Base-by-base conservation (phyloP, 2,329 filamentous ascomycete genomes). In the Talaromyces atroroseus region DNA sequence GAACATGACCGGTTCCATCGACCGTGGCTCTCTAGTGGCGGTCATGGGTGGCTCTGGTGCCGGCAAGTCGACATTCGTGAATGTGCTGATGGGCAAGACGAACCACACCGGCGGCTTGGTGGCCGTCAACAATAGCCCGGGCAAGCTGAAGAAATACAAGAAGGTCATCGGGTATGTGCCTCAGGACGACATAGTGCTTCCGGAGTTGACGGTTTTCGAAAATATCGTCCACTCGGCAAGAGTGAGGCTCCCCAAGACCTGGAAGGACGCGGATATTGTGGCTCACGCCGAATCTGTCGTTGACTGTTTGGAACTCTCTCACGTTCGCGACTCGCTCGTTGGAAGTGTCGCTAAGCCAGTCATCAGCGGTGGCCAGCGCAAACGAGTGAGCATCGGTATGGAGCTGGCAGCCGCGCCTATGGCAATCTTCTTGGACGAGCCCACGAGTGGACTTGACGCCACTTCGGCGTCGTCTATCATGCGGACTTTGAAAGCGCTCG, bases 141-240 rank as follows among this genome's bases (percentile, higher is more conserved):
- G 53, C 6, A 55, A 45, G 29, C n/a, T 50, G 20, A 26, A 29
- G 16, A 34, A 38, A 8, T 50, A 55, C 36, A 55, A 55, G n/a
- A 55, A 55, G 21, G 53, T 55, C 11, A 82, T 84, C 24, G 82
- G 82, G 21, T 84, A 83, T 58, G 82, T 85, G 2, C 82, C 82
- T 1, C 82, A 85, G 62, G 80, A 85, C 59, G 83, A 85, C 64
- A 76, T 85, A 24, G 76, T 85, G 2, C 72, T 84, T 10, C 79
- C 81, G 0, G 80, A 85, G 63, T 67, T 85, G 47, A 85, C 82
- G 0, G 82, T 85, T 5, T 77, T 78, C 51, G 83, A 86, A 65
- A 85, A 85, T 57, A 83, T 86, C 44, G 69, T 83, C 4, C 81
- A 85, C 59, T 83, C 81, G 0, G 82, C 81, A 16, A 74, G 77